Percentiles rank a stretch among this genome's conserved stretches.
Evolutionary conservation across 1,284 basidiomycete genomes (phyloP).

Genomic region (Cronartium quercuum): DNA sequence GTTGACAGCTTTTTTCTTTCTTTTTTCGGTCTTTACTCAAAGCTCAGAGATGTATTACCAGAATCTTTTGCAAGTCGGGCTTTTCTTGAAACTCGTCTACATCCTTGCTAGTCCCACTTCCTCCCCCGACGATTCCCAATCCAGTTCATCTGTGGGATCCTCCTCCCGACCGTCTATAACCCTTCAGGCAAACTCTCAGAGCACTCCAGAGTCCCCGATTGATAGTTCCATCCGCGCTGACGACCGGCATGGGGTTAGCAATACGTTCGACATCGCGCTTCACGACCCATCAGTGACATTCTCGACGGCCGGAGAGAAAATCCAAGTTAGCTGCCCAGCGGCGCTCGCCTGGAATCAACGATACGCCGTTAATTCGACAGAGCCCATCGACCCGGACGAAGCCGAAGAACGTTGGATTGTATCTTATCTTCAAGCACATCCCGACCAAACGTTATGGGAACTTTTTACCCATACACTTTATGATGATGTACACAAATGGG

Average conservation of each 20-base stretch:
- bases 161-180: no score
- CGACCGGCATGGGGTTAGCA: constrained; percentile 1
- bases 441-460: constrained; percentile 37
- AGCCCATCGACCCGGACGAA: constrained; percentile 9
- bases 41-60: neutral
- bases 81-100: neutral
- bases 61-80: neutral
- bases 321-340: constrained; percentile 19
- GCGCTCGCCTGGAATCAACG: constrained; percentile 28
- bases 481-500: constrained; percentile 23
- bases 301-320: constrained; percentile 1
- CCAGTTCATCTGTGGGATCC: no score
- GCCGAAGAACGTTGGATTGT: constrained; percentile 33
- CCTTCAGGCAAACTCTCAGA: no score
- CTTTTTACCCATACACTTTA: constrained; percentile 23
- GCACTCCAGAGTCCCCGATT: neutral
- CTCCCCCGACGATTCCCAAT: neutral
- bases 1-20: neutral
- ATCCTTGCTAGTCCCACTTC: neutral
- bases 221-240: neutral
- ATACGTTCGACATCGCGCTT: constrained; percentile 21
- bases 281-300: constrained; percentile 23
- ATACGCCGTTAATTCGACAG: constrained; percentile 15
- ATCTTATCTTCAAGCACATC: constrained; percentile 30
- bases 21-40: neutral